Evolutionary conservation across 1,284 basidiomycete genomes (phyloP).

Genomic region (Kwoniella shivajii): DNA sequence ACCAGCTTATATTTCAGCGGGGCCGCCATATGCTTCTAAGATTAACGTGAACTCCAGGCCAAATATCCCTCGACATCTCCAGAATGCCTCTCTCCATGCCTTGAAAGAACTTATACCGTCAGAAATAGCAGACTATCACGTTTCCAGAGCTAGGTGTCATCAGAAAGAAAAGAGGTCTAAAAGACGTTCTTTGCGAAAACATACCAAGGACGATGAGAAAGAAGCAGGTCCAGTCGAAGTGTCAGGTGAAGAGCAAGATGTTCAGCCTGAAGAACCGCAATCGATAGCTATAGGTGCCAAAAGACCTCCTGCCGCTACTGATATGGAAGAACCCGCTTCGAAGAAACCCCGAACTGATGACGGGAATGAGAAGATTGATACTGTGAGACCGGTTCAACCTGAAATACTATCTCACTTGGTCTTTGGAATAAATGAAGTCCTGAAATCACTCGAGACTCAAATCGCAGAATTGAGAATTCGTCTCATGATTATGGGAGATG

Average conservation of each 20-base stretch:
- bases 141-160: conserved; percentile 40
- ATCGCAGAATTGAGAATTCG: conserved; percentile 50
- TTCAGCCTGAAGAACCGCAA: neutral
- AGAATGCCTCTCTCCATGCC: conserved; percentile 36
- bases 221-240: neutral
- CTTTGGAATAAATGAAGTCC: conserved; percentile 78
- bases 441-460: conserved; percentile 69
- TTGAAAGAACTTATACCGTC: conserved; percentile 36
- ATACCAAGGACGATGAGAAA: neutral
- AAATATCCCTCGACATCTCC: conserved; percentile 43
- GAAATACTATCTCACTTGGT: conserved; percentile 61
- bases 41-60: conserved; percentile 34
- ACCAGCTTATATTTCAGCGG: neutral
- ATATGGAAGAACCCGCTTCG: neutral
- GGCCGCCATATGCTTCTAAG: no score
- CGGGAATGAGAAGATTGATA: neutral
- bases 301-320: neutral
- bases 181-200: conserved; percentile 5
- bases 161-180: conserved; percentile 26
- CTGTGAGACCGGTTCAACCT: conserved; percentile 43
- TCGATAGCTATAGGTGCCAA: neutral
- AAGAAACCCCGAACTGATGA: neutral
- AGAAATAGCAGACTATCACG: conserved; percentile 43
- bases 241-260: neutral
- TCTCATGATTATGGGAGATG: conserved; percentile 37